A percentile compares a stretch with the other conserved stretches of the same genome.
Evolutionary conservation across 345 rosid species (phyloP).

Genomic region (Theobroma cacao): DNA sequence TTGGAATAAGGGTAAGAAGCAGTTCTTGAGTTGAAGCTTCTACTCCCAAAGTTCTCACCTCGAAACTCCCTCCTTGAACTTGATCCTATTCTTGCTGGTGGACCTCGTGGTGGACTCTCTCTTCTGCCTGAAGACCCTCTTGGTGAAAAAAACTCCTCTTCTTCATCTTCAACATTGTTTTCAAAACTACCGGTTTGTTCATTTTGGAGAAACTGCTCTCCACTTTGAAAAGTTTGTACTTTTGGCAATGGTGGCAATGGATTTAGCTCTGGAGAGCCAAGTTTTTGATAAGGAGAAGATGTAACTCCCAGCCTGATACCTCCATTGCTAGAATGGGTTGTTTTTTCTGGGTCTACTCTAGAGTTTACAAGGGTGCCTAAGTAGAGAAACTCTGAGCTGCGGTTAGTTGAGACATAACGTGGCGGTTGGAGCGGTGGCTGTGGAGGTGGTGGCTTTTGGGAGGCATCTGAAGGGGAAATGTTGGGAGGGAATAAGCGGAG

Average conservation of each 20-base stretch:
- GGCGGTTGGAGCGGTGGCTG: constrained; percentile 25
- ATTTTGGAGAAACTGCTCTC: constrained; percentile 32
- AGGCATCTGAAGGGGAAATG: constrained; percentile 59
- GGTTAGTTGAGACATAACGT: constrained; percentile 35
- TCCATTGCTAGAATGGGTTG: constrained; percentile 29
- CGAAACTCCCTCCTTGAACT: constrained; percentile 44
- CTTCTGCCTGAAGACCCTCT: constrained; percentile 73
- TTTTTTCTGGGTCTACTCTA: constrained; percentile 32
- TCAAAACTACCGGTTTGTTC: constrained; percentile 27
- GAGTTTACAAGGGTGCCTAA: constrained; percentile 74
- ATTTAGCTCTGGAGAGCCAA: constrained; percentile 87
- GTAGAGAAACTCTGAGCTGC: constrained; percentile 82
- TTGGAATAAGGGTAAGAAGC: constrained; percentile 57
- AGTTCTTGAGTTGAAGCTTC: constrained; percentile 61
- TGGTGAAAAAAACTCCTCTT: constrained; percentile 90
- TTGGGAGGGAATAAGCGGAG: constrained; percentile 67
- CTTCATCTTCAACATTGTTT: constrained; percentile 42
- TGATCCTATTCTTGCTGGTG: constrained; percentile 32
- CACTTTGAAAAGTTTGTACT: constrained; percentile 39
- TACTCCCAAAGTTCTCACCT: constrained; percentile 43
- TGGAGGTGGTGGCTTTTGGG: constrained; percentile 5
- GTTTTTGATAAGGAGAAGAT: constrained; percentile 44
- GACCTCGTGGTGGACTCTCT: constrained; percentile 44
- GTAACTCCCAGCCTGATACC: constrained; percentile 46
- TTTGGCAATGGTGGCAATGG: constrained; percentile 90